Conservation (phyloP, 2,329 filamentous ascomycete species). For the Scedosporium minutisporum region DNA sequence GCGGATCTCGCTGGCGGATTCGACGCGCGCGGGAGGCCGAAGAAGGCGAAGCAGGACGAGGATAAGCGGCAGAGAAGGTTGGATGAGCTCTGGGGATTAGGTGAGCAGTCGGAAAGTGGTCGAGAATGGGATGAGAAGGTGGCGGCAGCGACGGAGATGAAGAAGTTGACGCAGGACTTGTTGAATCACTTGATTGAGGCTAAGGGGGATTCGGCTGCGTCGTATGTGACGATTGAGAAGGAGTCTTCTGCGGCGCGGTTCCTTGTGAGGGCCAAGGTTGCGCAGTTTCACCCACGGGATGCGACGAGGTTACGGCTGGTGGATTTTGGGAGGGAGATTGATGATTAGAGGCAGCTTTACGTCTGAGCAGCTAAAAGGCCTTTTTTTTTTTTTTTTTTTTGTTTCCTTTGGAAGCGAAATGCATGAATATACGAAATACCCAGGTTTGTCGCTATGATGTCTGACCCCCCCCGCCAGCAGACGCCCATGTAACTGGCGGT, state of each 20-base stretch:
- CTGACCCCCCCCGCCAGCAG: too few species aligned
- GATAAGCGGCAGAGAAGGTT: constrained; percentile 50
- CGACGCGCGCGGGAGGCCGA: constrained; percentile 47
- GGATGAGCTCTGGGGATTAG: constrained; percentile 52
- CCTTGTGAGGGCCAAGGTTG: constrained; percentile 54
- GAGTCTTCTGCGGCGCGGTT: constrained; percentile 57
- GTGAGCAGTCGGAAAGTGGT: constrained; percentile 13
- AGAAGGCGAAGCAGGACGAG: constrained; percentile 30
- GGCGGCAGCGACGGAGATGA: constrained; percentile 47
- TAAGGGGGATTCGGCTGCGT: constrained; percentile 42
- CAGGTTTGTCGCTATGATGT: too few species aligned
- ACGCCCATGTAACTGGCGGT: too few species aligned
- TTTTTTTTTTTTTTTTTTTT: too few species aligned
- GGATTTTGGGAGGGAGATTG: constrained; percentile 55
- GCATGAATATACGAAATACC: too few species aligned
- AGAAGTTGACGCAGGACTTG: constrained; percentile 48
- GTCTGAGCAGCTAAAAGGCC: too few species aligned
- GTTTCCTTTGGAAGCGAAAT: too few species aligned
- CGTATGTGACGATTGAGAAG: constrained; percentile 47
- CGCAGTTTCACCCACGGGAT: constrained; percentile 56
- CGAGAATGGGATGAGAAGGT: constrained; percentile 34
- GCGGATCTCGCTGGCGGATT: constrained; percentile 52
- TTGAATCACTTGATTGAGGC: constrained; percentile 48
- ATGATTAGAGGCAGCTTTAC: constrained; percentile 28
- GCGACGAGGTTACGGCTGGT: constrained; percentile 48